phyloP scores from a whole-genome alignment of 2,329 filamentous ascomycete genomes.

The Cladophialophora carrionii region DNA sequence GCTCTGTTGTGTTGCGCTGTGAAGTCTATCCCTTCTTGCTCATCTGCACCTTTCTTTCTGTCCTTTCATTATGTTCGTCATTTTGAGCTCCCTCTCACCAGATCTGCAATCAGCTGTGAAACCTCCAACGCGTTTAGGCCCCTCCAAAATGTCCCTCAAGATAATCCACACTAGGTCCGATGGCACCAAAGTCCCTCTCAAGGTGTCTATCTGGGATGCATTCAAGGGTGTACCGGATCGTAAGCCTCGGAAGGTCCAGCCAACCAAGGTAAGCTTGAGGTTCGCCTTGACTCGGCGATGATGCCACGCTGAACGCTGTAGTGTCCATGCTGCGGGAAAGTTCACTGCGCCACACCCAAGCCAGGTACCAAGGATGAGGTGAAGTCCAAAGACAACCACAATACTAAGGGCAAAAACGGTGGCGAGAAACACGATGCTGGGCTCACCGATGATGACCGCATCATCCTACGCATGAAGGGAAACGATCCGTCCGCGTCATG shows the following conservation, averaged over 20 bases:
- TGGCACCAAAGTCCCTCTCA: slow-evolving; percentile 32
- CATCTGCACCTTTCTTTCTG: neutral
- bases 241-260: slow-evolving; percentile 29
- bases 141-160: slow-evolving; percentile 35
- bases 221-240: slow-evolving; percentile 33
- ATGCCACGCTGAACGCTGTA: slow-evolving; percentile 7
- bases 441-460: slow-evolving; percentile 36
- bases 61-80: neutral
- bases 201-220: slow-evolving; percentile 37
- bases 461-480: slow-evolving; percentile 39
- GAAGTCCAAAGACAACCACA: slow-evolving; percentile 13
- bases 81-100: neutral
- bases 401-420: slow-evolving; percentile 11
- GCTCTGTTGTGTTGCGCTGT: neutral
- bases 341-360: slow-evolving; percentile 13
- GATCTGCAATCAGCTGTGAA: neutral
- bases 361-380: slow-evolving; percentile 6
- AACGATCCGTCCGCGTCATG: slow-evolving; percentile 32
- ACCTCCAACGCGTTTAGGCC: neutral
- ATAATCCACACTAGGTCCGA: slow-evolving; percentile 28
- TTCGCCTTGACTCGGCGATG: neutral
- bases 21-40: neutral
- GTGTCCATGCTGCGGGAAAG: slow-evolving; percentile 34
- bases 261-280: slow-evolving; percentile 12
- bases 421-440: slow-evolving; percentile 21